Percentiles rank a stretch among this genome's conserved stretches.
phyloP scores from a whole-genome alignment of 257 asterid species.

The Penstemon newberryi region DNA sequence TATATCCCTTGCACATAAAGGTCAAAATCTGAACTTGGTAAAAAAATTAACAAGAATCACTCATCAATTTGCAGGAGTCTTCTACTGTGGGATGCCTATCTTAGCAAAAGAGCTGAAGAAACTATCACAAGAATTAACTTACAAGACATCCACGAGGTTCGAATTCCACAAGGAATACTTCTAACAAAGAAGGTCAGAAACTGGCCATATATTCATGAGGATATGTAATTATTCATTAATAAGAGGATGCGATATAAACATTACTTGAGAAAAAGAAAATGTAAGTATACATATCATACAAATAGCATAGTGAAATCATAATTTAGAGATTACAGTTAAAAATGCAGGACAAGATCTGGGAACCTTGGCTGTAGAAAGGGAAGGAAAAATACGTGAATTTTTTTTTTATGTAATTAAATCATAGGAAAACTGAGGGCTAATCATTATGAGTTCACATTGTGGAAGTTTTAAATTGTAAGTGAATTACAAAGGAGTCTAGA shows the following conservation, averaged over 20 bases:
- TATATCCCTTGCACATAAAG: too few relatives aligned
- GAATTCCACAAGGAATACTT: slow-evolving; percentile 69
- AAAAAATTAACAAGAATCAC: background rate
- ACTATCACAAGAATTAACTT: slow-evolving; percentile 51
- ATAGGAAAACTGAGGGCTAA: slow-evolving; percentile 1
- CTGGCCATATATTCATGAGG: slow-evolving; percentile 12
- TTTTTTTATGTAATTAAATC: background rate
- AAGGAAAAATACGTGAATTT: background rate
- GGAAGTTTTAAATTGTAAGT: too few relatives aligned
- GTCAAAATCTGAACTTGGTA: too few relatives aligned
- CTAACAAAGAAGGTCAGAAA: slow-evolving; percentile 27
- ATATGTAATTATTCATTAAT: slow-evolving; percentile 25
- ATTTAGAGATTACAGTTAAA: slow-evolving; percentile 6
- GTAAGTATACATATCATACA: slow-evolving; percentile 33
- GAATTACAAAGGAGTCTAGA: too few relatives aligned
- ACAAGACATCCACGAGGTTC: slow-evolving; percentile 58
- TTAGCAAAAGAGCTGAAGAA: slow-evolving; percentile 63
- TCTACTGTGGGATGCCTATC: slow-evolving; percentile 63
- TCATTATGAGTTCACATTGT: too few relatives aligned
- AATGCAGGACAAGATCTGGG: background rate
- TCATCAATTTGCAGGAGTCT: slow-evolving; percentile 49
- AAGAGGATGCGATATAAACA: slow-evolving; percentile 6
- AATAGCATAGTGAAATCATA: slow-evolving; percentile 25
- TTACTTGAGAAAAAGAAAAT: slow-evolving; percentile 22
- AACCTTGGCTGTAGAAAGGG: background rate